Base-by-base conservation (phyloP, 1,139 yeast species). In the Blastobotrys serpentis region DNA sequence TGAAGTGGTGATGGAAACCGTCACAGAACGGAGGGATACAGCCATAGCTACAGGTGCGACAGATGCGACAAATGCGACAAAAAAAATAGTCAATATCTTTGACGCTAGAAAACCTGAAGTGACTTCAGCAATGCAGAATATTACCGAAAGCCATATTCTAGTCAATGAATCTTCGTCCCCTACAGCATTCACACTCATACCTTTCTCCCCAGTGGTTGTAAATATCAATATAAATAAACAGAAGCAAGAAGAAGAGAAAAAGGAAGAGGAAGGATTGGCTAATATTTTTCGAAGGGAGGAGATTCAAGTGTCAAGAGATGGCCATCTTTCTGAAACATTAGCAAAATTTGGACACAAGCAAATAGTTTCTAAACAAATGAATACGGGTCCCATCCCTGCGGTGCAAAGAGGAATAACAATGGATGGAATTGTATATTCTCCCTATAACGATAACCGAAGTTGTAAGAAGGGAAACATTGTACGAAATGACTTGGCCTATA, bases 381-480 rank as follows among this genome's bases (percentile, higher is more conserved):
- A 23, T 29, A 7, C 7, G 14, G 36, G 37, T 8, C 26, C 23
- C 17, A 16, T 22, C 17, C 38, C 13, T 17, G 26, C 44, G 7
- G 38, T 30, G 8, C 25, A 29, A 17, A 18, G 21, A 11, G 22
- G 29, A 8, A 8, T 22, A 43, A 14, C 26, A 42, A 21, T 45
- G 30, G 49, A 49, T 29, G 77, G 81, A 26, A 73, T 84, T 49
- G 87, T 81, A 30, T 89, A 89, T 74, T 83, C 92, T 30, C 97
- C 97, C 29, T 89, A 87, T 71, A 75, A 77, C 50, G 68, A 79
- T 62, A 81, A 79, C 60, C 78, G 83, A 29, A 57, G 78, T 2
- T 89, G 97, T 70, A 89, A 86, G 64, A 72, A 71, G 51, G 68
- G 74, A 30, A 70, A 61, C 49, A 64, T 76, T 7, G 86, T 89